A percentile compares a stretch with the other conserved stretches of the same genome.
Evolutionary conservation across 345 rosid species (phyloP).

Genomic region (Citrus reticulata): DNA sequence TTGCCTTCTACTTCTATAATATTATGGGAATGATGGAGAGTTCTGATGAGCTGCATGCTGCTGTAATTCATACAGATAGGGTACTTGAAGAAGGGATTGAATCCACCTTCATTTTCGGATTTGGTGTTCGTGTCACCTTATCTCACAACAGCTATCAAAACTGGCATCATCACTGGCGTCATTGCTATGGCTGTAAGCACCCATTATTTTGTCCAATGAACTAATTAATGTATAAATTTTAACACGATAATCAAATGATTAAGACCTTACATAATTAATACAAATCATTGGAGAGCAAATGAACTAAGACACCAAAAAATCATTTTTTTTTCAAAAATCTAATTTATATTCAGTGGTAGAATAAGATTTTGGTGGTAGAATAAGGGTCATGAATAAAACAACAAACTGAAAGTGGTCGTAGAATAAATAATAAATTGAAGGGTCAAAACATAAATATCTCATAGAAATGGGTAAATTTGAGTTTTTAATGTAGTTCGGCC

Average conservation of each 20-base stretch:
- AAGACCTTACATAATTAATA: background rate
- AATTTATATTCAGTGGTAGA: too few relatives aligned
- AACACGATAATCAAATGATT: background rate
- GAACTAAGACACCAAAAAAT: too few relatives aligned
- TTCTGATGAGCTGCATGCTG: constrained; percentile 6
- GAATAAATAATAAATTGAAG: too few relatives aligned
- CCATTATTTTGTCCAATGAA: background rate
- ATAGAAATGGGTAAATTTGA: too few relatives aligned
- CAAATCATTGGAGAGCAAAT: background rate
- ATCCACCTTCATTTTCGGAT: constrained; percentile 69
- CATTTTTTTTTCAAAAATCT: too few relatives aligned
- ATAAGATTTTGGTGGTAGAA: too few relatives aligned
- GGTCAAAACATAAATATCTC: too few relatives aligned
- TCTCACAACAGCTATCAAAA: constrained; percentile 51
- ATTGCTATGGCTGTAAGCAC: constrained; percentile 75
- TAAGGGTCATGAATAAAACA: too few relatives aligned
- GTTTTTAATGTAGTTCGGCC: too few relatives aligned
- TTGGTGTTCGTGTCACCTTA: constrained; percentile 50
- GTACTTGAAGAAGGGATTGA: constrained; percentile 71
- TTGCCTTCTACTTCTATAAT: too few relatives aligned
- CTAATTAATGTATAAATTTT: background rate
- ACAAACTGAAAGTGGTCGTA: too few relatives aligned
- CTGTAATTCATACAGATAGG: constrained; percentile 51
- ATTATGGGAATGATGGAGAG: background rate
- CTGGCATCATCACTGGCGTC: constrained; percentile 78